Conservation (phyloP, 2,329 filamentous ascomycete species). For the Thelonectria blattea region DNA sequence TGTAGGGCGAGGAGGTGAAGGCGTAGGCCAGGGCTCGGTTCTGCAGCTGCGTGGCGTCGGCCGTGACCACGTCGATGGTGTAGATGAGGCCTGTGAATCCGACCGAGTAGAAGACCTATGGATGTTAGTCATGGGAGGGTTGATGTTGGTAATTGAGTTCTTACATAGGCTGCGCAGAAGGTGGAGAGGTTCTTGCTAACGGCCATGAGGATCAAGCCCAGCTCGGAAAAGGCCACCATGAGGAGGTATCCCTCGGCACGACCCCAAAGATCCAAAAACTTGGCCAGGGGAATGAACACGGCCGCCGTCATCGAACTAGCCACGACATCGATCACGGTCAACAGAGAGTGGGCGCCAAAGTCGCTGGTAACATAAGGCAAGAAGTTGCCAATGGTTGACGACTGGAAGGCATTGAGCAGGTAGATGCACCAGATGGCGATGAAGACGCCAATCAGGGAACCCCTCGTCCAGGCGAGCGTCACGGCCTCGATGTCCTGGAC, state of each 20-base stretch:
- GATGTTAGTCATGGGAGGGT: no score
- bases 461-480: constrained; percentile 44
- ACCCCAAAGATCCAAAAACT: constrained; percentile 67
- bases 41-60: constrained; percentile 61
- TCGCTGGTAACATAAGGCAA: constrained; percentile 55
- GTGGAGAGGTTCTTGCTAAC: constrained; percentile 49
- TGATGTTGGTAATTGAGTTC: not conserved
- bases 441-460: constrained; percentile 43
- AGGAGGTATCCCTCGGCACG: constrained; percentile 63
- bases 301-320: constrained; percentile 60
- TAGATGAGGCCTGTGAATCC: constrained; percentile 68
- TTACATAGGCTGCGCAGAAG: constrained; percentile 58
- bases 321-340: constrained; percentile 60
- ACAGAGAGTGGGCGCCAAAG: constrained; percentile 58
- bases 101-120: constrained; percentile 65
- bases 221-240: constrained; percentile 54
- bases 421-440: constrained; percentile 54
- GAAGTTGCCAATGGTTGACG: constrained; percentile 49
- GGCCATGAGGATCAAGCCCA: constrained; percentile 66
- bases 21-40: constrained; percentile 49
- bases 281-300: constrained; percentile 65
- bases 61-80: constrained; percentile 67
- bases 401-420: constrained; percentile 56
- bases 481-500: constrained; percentile 46
- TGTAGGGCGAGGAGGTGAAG: constrained; percentile 50